Evolutionary conservation across 192 early-diverging fungal genomes (phyloP), one percentile per base, ranked within the genome.

Genomic region (Gigaspora rosea): DNA sequence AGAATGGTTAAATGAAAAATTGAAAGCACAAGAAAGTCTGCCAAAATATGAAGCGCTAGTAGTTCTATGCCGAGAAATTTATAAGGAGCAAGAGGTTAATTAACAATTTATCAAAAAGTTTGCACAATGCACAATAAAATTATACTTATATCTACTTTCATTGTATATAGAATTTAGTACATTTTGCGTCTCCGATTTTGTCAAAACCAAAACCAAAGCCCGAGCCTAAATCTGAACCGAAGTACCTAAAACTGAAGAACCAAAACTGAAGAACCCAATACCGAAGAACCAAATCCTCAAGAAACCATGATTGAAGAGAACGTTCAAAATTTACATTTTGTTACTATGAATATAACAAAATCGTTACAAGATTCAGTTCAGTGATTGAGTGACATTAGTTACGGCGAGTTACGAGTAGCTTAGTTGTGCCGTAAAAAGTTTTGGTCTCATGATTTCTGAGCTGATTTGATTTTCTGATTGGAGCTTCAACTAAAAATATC

Each of bases 121-220:
- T 62, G 18, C 22, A 22, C n/a, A 36, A n/a, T 66, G 7, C 0
- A 47, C 18, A 20, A 8, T 62, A 22, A 22, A 32, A 5, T 61
- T 62, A 8, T 11, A 12, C 32, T 62, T 62, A 9, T 8, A 8
- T 47, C 18, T 66, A 9, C 46, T n/a, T 46, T 47, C 20, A 47
- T 10, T 47, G 16, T 6, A 41, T 66, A 18, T 48, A 66, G 64
- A 66, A 79, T 56, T 79, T 98, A 48, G 83, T 81, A 76, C 84
- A 86, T 82, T 91, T 90, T 81, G 92, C 93, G 52, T 90, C 79
- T 57, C 92, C 95, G 9, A 92, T 97, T 76, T 83, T 97, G 77
- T 92, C 87, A 85, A 94, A 93, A 82, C 95, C 96, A 83, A 97
- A 97, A 91, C 95, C 95, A 59, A 88, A 87, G 54, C 91, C 92